Percentiles rank a stretch among this genome's conserved stretches.
phyloP scores from a whole-genome alignment of 495 filamentous ascomycete species.

The Penicillium cinerascens region DNA sequence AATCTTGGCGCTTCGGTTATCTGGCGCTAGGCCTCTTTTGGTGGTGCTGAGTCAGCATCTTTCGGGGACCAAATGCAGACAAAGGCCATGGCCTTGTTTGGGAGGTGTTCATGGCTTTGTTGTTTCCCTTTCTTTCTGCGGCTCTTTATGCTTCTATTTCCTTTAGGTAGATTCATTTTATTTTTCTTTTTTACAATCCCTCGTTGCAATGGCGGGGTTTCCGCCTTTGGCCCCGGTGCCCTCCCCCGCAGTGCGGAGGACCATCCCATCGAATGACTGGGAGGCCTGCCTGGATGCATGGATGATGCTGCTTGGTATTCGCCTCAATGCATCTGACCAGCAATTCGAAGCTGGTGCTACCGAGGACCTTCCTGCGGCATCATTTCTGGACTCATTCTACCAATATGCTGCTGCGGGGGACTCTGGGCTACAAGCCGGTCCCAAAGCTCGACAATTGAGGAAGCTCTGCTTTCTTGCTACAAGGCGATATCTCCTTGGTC shows the following conservation, averaged over 20 bases:
- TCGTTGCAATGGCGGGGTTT: conserved; percentile 42
- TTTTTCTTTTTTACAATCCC: not conserved
- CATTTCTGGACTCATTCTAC: conserved; percentile 62
- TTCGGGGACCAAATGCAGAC: conserved; percentile 19
- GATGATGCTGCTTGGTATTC: conserved; percentile 59
- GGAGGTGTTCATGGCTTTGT: not conserved
- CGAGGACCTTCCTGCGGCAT: conserved; percentile 52
- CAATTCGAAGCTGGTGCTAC: conserved; percentile 47
- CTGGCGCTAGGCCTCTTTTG: conserved; percentile 30
- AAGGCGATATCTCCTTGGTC: conserved; percentile 35
- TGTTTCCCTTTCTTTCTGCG: conserved; percentile 2
- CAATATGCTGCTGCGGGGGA: conserved; percentile 45
- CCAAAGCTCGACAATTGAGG: conserved; percentile 53
- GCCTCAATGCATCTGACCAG: conserved; percentile 55
- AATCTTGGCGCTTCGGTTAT: conserved; percentile 48
- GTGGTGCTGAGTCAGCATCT: conserved; percentile 21
- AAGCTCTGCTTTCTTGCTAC: conserved; percentile 62
- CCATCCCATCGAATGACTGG: conserved; percentile 70
- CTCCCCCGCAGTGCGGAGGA: conserved; percentile 59
- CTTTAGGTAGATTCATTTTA: not conserved
- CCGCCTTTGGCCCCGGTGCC: conserved; percentile 76
- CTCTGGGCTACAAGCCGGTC: conserved; percentile 36
- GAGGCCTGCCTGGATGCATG: conserved; percentile 74
- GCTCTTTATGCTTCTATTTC: not conserved
- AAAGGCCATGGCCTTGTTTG: not conserved